A percentile compares a stretch with the other conserved stretches of the same genome.
Evolutionary conservation across 768 basidiomycete species (phyloP).

Genomic region (Auriscalpium orientale): DNA sequence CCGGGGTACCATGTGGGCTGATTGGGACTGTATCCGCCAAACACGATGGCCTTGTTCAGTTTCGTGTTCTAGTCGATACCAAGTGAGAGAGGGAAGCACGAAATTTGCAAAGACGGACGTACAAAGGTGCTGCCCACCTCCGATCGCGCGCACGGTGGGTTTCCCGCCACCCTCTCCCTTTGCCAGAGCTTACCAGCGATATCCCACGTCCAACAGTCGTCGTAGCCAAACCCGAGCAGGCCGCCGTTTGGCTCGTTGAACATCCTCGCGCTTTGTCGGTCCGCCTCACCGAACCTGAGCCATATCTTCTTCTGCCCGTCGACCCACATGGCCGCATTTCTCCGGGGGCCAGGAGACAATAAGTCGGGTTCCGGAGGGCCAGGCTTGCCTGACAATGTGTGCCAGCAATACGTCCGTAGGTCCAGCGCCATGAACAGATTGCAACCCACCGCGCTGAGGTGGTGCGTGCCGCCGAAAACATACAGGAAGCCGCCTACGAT

Average conservation of each 20-base stretch:
- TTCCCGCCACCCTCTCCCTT: constrained; percentile 24
- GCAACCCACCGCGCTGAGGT: not conserved
- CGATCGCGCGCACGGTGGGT: constrained; percentile 22
- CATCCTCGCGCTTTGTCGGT: constrained; percentile 21
- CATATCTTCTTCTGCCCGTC: constrained; percentile 23
- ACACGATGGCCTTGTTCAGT: constrained; percentile 27
- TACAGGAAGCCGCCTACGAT: constrained; percentile 25
- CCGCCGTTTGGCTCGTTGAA: constrained; percentile 17
- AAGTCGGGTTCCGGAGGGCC: not conserved
- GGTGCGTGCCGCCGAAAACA: constrained; percentile 19
- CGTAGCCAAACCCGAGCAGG: constrained; percentile 16
- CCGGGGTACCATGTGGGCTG: not conserved
- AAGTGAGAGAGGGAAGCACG: not conserved
- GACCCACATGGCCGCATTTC: constrained; percentile 26
- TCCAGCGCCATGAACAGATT: not conserved
- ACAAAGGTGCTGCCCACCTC: constrained; percentile 17
- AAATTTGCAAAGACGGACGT: not conserved
- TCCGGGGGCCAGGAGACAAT: constrained; percentile 26
- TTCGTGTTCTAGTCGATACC: constrained; percentile 27
- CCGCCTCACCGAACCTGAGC: constrained; percentile 25
- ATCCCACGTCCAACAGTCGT: constrained; percentile 29
- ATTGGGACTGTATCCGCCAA: constrained; percentile 29
- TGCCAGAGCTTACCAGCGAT: constrained; percentile 21
- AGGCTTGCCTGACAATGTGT: not conserved
- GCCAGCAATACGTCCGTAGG: not conserved